Percentiles rank a stretch among this genome's conserved stretches.
Evolutionary conservation across 164 flowering plant genomes (phyloP).

Genomic region (Vitis labrusca): DNA sequence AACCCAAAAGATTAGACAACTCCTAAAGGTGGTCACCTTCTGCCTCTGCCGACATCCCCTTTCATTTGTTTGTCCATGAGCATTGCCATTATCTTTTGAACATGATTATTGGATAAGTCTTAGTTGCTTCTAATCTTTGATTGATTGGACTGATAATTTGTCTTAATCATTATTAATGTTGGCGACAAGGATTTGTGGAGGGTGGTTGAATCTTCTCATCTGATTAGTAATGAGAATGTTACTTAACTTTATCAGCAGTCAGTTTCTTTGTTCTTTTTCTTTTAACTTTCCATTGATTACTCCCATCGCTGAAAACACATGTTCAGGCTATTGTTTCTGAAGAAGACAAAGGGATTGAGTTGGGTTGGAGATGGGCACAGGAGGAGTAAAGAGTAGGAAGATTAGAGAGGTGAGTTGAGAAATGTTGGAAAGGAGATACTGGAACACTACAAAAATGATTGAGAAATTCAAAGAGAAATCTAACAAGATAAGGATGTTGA

Average conservation of each 20-base stretch:
- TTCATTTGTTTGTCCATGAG: neutral
- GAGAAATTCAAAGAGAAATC: neutral
- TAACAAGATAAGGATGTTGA: neutral
- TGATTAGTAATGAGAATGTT: too few species aligned
- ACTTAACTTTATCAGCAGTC: too few species aligned
- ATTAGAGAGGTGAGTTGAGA: neutral
- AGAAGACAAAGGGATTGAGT: neutral
- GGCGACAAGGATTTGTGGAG: too few species aligned
- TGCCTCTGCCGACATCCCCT: neutral
- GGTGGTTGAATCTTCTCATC: too few species aligned
- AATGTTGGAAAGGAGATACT: neutral
- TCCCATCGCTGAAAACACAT: too few species aligned
- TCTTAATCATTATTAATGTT: too few species aligned
- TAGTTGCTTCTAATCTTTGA: neutral
- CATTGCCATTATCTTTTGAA: neutral
- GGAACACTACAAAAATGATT: neutral
- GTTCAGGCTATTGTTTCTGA: too few species aligned
- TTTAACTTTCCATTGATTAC: too few species aligned
- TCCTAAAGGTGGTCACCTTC: neutral
- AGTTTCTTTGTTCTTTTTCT: too few species aligned
- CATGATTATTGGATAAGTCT: neutral
- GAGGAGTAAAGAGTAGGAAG: neutral
- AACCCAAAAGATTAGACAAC: neutral
- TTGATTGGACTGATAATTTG: too few species aligned
- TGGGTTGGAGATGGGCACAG: neutral